phyloP scores from a whole-genome alignment of 2,329 filamentous ascomycete genomes.

The Mycosphaerella arachidis region DNA sequence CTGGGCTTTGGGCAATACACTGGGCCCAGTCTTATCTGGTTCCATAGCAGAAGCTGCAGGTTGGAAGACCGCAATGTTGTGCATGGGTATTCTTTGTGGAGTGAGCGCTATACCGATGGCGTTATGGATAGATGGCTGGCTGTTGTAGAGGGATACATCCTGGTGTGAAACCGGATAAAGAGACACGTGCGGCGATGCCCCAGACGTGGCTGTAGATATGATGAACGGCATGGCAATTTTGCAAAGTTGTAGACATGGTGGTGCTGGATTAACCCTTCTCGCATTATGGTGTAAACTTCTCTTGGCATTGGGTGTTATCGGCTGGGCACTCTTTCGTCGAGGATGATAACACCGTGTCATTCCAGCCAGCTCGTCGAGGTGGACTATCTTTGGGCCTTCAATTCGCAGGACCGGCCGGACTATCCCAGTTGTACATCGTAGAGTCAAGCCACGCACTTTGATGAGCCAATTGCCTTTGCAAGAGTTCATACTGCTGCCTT shows the following conservation, averaged over 20 bases:
- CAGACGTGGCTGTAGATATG: neutral
- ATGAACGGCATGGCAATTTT: neutral
- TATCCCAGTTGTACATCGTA: neutral
- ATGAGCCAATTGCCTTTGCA: neutral
- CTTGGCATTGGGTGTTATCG: no score
- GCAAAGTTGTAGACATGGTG: no score
- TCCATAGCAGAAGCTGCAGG: slow-evolving; percentile 20
- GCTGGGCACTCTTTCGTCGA: no score
- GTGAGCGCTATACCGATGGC: slow-evolving; percentile 46
- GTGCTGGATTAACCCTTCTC: no score
- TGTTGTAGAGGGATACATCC: neutral
- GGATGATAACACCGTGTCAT: no score
- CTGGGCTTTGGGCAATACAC: slow-evolving; percentile 23
- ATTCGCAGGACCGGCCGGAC: neutral
- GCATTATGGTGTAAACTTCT: no score
- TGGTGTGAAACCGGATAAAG: neutral
- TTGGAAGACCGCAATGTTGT: slow-evolving; percentile 20
- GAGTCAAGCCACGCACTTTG: neutral
- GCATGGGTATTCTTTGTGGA: slow-evolving; percentile 35
- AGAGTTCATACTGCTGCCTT: neutral
- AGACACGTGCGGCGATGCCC: neutral
- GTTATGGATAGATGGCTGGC: slow-evolving; percentile 15
- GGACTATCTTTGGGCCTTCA: neutral
- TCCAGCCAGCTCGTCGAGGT: neutral
- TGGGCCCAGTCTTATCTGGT: slow-evolving; percentile 26